Evolutionary conservation across 108 stramenopile species (phyloP).

Genomic region (Cyclotella sp.): DNA sequence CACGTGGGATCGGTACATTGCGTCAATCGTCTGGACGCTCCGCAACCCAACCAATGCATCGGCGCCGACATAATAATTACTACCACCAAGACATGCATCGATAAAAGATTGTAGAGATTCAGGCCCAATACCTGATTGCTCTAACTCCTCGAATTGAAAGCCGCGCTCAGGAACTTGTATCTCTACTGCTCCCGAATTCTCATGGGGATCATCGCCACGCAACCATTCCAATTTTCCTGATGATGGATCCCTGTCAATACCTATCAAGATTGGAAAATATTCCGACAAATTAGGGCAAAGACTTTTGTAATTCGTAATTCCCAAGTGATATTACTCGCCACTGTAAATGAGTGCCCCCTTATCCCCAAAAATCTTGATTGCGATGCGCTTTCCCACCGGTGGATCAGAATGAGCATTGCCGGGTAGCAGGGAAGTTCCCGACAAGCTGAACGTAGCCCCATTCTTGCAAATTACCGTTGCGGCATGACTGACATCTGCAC

Average conservation of each 20-base stretch:
- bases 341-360: conserved; percentile 51
- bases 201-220: conserved; percentile 28
- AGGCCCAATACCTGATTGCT: conserved; percentile 63
- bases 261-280: conserved; percentile 22
- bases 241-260: conserved; percentile 58
- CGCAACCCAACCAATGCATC: conserved; percentile 58
- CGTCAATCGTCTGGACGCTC: conserved; percentile 66
- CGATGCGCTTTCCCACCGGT: conserved; percentile 63
- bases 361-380: conserved; percentile 67
- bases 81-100: conserved; percentile 57
- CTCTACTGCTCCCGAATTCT: conserved; percentile 42
- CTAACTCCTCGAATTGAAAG: conserved; percentile 73
- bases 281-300: neutral
- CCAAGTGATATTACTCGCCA: neutral
- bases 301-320: neutral
- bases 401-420: conserved; percentile 70
- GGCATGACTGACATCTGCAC: conserved; percentile 71
- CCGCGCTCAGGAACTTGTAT: conserved; percentile 46
- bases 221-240: conserved; percentile 68
- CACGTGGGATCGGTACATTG: conserved; percentile 67
- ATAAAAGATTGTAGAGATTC: conserved; percentile 68
- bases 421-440: conserved; percentile 69
- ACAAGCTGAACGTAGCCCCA: conserved; percentile 57
- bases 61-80: conserved; percentile 57
- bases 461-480: conserved; percentile 65